These are phyloP conservation scores for Eutrema japonicum DNA, from an alignment of 345 rosid genomes.

Conservation along the genomic window DNA sequence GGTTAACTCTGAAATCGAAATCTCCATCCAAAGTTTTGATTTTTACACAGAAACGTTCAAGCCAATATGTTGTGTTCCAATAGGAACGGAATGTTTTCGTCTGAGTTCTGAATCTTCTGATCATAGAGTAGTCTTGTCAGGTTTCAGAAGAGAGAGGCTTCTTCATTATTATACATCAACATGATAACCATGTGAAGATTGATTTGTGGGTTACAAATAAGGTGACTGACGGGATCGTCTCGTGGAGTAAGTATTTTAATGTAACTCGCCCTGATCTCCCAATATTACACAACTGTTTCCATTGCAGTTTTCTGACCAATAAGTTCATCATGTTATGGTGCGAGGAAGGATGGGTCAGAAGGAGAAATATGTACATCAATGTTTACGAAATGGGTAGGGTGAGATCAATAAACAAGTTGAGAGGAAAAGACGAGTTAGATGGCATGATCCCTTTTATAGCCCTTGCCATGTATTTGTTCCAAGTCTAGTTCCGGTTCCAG, in stretches of 20 bases:
- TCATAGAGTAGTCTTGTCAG: neutral
- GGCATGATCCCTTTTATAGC: neutral
- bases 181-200: neutral
- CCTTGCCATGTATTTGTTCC: neutral
- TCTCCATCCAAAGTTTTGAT: neutral
- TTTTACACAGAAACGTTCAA: neutral
- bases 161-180: neutral
- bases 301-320: neutral
- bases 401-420: neutral
- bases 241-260: neutral
- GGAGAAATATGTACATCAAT: neutral
- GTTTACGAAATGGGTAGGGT: neutral
- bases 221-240: neutral
- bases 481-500: neutral
- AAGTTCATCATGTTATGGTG: neutral
- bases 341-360: neutral
- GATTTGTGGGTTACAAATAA: slow-evolving; percentile 7
- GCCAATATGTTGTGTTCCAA: neutral
- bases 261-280: neutral
- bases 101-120: too few relatives aligned
- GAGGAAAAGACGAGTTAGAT: neutral
- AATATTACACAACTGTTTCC: neutral
- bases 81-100: too few relatives aligned
- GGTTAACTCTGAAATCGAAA: neutral
- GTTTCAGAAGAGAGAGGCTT: neutral